These are phyloP conservation scores for Leptodontidium sp. DNA, from an alignment of 2,329 filamentous ascomycete genomes.

Conservation along the genomic window DNA sequence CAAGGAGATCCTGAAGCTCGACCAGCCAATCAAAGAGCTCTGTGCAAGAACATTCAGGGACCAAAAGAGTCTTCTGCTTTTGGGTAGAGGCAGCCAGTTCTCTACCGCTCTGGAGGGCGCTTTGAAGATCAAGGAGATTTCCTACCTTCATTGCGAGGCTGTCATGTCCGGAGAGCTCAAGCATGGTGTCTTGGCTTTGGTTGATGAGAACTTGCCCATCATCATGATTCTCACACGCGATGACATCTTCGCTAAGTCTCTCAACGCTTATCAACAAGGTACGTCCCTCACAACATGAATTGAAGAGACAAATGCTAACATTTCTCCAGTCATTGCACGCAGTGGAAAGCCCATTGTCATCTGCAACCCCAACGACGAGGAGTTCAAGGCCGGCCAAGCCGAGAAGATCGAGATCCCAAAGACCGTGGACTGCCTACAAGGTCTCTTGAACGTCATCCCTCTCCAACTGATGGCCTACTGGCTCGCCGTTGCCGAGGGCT, in stretches of 20 bases:
- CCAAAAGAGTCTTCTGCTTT: conserved; percentile 93
- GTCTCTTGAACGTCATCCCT: conserved; percentile 96
- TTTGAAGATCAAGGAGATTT: conserved; percentile 99
- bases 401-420: conserved; percentile 98
- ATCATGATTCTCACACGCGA: conserved; percentile 99
- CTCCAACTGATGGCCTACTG: conserved; percentile 99
- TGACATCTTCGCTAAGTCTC: conserved; percentile 96
- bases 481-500: conserved; percentile 93
- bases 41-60: conserved; percentile 94
- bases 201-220: conserved; percentile 98
- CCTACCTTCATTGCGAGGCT: conserved; percentile 98
- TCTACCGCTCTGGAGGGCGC: conserved; percentile 97
- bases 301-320: conserved; percentile 42
- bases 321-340: conserved; percentile 82
- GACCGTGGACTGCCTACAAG: conserved; percentile 95
- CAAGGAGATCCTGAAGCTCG: conserved; percentile 87
- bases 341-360: conserved; percentile 97
- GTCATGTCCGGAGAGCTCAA: conserved; percentile 99
- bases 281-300: conserved; percentile 35
- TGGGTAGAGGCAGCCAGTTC: conserved; percentile 95
- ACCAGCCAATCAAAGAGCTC: conserved; percentile 92
- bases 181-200: conserved; percentile 95
- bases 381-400: conserved; percentile 87
- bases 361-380: conserved; percentile 88
- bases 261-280: conserved; percentile 99